A percentile compares a stretch with the other conserved stretches of the same genome.
phyloP scores from a whole-genome alignment of 257 asterid genomes.

The Fraxinus pennsylvanica region DNA sequence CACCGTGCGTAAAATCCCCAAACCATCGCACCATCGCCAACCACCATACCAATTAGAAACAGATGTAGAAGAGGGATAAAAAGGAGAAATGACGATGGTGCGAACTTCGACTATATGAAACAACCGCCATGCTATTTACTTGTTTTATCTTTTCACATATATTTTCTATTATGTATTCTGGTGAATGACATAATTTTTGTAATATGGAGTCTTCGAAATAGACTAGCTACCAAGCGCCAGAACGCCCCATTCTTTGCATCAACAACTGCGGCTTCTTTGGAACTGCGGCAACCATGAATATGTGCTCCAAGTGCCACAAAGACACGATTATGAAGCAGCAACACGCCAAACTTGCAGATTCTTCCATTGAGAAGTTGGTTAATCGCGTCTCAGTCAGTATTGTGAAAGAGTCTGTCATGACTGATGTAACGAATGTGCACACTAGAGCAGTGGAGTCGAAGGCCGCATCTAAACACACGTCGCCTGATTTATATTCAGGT shows the following conservation, averaged over 20 bases:
- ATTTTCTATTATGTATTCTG: background rate
- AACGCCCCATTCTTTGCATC: constrained; percentile 27
- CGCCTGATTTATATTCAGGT: constrained; percentile 1
- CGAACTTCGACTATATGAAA: background rate
- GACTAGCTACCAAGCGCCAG: constrained; percentile 37
- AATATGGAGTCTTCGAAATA: constrained; percentile 35
- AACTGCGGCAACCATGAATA: constrained; percentile 38
- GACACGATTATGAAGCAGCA: constrained; percentile 34
- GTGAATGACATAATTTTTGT: constrained; percentile 5
- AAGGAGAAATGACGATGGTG: no score
- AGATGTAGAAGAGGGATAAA: no score
- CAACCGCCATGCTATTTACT: background rate
- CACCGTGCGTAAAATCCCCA: no score
- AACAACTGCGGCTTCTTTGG: constrained; percentile 39
- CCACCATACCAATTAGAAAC: no score
- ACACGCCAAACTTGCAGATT: constrained; percentile 33
- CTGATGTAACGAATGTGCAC: constrained; percentile 1
- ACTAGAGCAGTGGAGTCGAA: constrained; percentile 9
- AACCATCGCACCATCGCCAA: no score
- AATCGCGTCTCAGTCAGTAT: constrained; percentile 24
- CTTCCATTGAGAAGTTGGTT: constrained; percentile 34
- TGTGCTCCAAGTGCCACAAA: constrained; percentile 45
- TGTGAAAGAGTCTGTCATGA: constrained; percentile 16
- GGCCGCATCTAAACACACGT: constrained; percentile 18
- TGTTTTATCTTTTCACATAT: background rate